Base-by-base conservation (phyloP, 148 eudicot species). In the Rhododendron molle region DNA sequence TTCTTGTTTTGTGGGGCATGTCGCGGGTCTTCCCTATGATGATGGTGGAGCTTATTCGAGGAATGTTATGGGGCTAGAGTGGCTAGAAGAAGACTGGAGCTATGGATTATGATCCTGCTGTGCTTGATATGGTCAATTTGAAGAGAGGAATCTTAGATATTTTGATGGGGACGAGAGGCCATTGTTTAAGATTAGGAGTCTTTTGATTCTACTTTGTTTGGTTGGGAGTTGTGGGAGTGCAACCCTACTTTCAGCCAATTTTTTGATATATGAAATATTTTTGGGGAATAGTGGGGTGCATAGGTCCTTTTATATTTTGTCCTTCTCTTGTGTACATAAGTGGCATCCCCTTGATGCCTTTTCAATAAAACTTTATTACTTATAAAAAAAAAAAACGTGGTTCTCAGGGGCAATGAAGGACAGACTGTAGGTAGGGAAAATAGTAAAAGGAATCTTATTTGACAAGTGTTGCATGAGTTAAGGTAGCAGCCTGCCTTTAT, bases 381-480 rank as follows among this genome's bases (percentile, higher is more conserved):
- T 54, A 8, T 62, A n/a, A 7, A 6, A 83, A 28, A 47, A 49
- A 12, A 26, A 62, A 16, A 21, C n/a, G 3, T 69, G 77, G 74
- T 83, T 73, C 79, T 72, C 85, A 73, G 5, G 32, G 36, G 60
- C 43, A 26, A n/a, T 30, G 60, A 83, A 83, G 52, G 58, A 16
- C 50, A 44, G 54, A 43, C 73, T 30, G 26, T 69, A 20, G 43
- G 38, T 49, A 49, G 80, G 80, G n/a, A 50, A 71, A 83, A 12
- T 46, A n/a, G 79, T 83, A 34, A 40, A 71, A 71, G 50, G 85
- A 83, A 11, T 83, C 40, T 72, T 71, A 49, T 71, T 40, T 14
- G 77, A 83, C 16, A 4, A 47, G 32, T 46, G 32, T 14, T 52
- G 20, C 12, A 2, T 47, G 28, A 78, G 81, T n/a, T 14, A 26